Conservation (phyloP, 257 asterid genomes). For the Echites panduratus region DNA sequence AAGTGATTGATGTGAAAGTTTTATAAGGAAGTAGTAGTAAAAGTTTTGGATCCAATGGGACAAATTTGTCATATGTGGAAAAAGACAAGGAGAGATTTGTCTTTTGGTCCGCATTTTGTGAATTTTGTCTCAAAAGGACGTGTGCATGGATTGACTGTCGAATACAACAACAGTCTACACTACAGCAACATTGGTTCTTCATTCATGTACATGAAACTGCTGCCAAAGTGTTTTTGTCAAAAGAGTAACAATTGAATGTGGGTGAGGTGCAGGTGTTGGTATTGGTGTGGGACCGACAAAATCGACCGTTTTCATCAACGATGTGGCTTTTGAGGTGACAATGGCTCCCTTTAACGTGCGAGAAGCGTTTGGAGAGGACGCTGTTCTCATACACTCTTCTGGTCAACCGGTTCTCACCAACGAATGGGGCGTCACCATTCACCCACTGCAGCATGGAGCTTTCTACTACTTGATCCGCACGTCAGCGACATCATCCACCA, state of each 20-base stretch:
- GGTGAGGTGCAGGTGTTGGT: constrained; percentile 43
- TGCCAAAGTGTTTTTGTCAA: too few relatives aligned
- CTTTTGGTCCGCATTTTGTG: constrained; percentile 34
- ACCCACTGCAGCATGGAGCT: constrained; percentile 77
- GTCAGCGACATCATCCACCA: constrained; percentile 32
- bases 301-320: constrained; percentile 80
- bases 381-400: constrained; percentile 60
- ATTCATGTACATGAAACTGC: constrained; percentile 2
- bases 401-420: constrained; percentile 76
- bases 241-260: too few relatives aligned
- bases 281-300: constrained; percentile 30
- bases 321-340: constrained; percentile 80
- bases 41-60: constrained; percentile 18
- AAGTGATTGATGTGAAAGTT: constrained; percentile 46
- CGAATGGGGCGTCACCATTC: constrained; percentile 72
- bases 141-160: constrained; percentile 70
- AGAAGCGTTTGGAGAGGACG: constrained; percentile 83
- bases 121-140: constrained; percentile 34
- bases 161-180: too few relatives aligned
- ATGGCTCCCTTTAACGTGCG: constrained; percentile 58
- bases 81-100: constrained; percentile 43
- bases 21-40: too few relatives aligned
- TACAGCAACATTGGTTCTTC: too few relatives aligned
- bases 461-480: constrained; percentile 73
- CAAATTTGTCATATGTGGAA: constrained; percentile 26